Conservation (phyloP, 192 early-diverging fungal genomes). For the Coemansia sp. region DNA sequence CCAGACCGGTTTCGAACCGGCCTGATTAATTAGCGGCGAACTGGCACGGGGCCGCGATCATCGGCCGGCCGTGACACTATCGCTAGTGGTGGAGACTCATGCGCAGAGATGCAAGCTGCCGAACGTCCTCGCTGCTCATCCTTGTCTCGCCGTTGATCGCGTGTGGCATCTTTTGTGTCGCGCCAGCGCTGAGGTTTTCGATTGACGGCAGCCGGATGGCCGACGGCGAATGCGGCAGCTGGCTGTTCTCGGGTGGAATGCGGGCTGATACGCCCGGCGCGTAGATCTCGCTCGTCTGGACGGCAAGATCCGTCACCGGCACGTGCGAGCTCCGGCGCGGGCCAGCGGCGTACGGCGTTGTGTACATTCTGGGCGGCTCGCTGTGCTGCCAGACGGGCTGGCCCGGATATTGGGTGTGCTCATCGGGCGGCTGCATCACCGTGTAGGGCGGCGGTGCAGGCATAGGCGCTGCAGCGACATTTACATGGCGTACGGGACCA, state of each 20-base stretch:
- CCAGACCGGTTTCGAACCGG: too few relatives aligned
- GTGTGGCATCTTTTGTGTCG: constrained; percentile 2
- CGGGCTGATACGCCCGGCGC: not conserved
- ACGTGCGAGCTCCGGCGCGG: constrained; percentile 5
- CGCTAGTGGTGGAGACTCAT: constrained; percentile 30
- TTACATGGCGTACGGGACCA: constrained; percentile 36
- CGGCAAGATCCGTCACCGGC: not conserved
- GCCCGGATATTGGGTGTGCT: not conserved
- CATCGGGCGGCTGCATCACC: not conserved
- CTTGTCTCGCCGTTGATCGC: constrained; percentile 4
- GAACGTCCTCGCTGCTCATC: constrained; percentile 50
- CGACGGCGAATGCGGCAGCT: constrained; percentile 5
- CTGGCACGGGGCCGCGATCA: too few relatives aligned
- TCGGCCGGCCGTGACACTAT: too few relatives aligned
- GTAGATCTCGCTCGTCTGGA: not conserved
- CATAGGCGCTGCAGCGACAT: constrained; percentile 5
- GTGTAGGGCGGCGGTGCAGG: not conserved
- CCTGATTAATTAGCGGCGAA: too few relatives aligned
- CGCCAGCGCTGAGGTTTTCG: constrained; percentile 13
- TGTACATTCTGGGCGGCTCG: constrained; percentile 28
- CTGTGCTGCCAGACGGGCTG: constrained; percentile 42
- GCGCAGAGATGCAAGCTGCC: constrained; percentile 42
- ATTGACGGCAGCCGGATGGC: constrained; percentile 28
- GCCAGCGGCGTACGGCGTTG: not conserved
- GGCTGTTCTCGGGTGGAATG: not conserved